Conservation (phyloP, 345 rosid genomes). For the Combretum micranthum region DNA sequence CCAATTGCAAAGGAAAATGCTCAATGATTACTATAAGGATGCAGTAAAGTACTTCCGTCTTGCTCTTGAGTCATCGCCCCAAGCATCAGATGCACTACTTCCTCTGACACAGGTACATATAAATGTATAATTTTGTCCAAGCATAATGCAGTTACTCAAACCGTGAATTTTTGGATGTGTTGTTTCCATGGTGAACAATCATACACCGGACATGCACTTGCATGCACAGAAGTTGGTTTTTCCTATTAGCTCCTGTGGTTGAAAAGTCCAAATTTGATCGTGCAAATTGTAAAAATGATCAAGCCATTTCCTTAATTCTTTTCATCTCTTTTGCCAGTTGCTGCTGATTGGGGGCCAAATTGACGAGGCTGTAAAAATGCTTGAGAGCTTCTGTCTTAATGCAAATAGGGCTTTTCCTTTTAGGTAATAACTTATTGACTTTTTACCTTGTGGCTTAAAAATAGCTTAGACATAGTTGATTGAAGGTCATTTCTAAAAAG, state of each 20-base stretch:
- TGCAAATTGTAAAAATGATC: not conserved
- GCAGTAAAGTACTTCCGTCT: slow-evolving; percentile 53
- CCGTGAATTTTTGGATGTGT: no score
- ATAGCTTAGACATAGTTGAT: no score
- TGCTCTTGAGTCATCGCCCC: slow-evolving; percentile 34
- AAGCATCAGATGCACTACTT: slow-evolving; percentile 49
- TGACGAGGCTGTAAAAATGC: slow-evolving; percentile 49
- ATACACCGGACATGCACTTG: no score
- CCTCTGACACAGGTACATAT: slow-evolving; percentile 72
- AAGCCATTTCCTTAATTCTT: not conserved
- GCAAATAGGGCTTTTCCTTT: slow-evolving; percentile 37
- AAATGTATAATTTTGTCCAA: not conserved
- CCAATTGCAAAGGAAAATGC: slow-evolving; percentile 19
- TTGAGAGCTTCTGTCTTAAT: slow-evolving; percentile 42
- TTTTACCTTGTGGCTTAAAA: not conserved
- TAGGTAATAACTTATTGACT: slow-evolving; percentile 35
- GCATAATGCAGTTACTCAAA: no score
- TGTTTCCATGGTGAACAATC: no score
- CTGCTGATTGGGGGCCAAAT: slow-evolving; percentile 61
- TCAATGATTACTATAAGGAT: slow-evolving; percentile 40
- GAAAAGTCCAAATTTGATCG: no score
- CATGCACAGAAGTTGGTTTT: no score
- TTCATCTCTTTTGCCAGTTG: slow-evolving; percentile 34
- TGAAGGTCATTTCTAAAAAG: no score
- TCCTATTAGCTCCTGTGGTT: no score